phyloP scores from a whole-genome alignment of 2,329 filamentous ascomycete genomes.

The Harringtonia lauricola region DNA sequence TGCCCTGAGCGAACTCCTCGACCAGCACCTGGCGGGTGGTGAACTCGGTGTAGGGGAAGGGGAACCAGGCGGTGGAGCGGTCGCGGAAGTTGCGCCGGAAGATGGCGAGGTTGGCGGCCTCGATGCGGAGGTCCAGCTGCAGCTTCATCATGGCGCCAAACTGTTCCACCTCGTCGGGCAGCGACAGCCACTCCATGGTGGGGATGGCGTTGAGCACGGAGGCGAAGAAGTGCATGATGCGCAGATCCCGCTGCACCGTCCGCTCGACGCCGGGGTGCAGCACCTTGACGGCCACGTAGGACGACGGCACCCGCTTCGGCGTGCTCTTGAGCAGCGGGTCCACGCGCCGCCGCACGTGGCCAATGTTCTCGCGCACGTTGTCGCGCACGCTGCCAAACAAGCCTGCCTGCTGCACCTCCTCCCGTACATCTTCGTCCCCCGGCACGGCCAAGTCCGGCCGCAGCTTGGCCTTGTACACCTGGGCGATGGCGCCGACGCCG shows the following conservation, averaged over 20 bases:
- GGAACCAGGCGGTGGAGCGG: slow-evolving; percentile 90
- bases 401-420: background rate
- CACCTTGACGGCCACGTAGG: slow-evolving; percentile 92
- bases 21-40: slow-evolving; percentile 87
- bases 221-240: slow-evolving; percentile 92
- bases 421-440: slow-evolving; percentile 38
- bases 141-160: slow-evolving; percentile 98
- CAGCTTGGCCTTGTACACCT: slow-evolving; percentile 92
- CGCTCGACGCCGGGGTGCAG: slow-evolving; percentile 86
- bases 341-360: slow-evolving; percentile 67
- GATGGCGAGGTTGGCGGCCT: slow-evolving; percentile 76
- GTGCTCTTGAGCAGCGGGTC: slow-evolving; percentile 78
- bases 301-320: slow-evolving; percentile 75
- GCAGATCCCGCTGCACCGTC: slow-evolving; percentile 78
- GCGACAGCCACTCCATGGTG: slow-evolving; percentile 92
- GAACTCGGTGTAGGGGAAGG: slow-evolving; percentile 85
- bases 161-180: slow-evolving; percentile 86
- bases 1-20: slow-evolving; percentile 92
- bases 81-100: slow-evolving; percentile 88
- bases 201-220: slow-evolving; percentile 73
- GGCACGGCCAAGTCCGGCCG: slow-evolving; percentile 64
- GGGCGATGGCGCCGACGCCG: slow-evolving; percentile 90
- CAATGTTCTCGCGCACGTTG: slow-evolving; percentile 27
- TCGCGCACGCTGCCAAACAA: background rate
- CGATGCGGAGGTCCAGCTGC: slow-evolving; percentile 91